A percentile compares a stretch with the other conserved stretches of the same genome.
Conservation (phyloP, 2,329 filamentous ascomycete species). For the Paramyrothecium sp. region DNA sequence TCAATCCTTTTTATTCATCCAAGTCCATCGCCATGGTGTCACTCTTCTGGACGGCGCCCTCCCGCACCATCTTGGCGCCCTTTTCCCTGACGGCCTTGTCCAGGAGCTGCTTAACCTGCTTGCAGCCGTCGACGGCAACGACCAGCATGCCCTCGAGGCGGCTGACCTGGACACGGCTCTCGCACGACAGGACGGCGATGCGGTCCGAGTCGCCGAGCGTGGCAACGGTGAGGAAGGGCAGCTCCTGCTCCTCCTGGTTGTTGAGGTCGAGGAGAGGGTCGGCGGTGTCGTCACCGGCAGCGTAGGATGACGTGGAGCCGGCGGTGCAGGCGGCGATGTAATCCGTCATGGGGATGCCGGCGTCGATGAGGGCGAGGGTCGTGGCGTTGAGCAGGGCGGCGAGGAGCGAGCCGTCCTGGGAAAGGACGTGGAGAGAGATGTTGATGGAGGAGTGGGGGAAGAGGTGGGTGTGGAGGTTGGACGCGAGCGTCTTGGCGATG, state of each 20-base stretch:
- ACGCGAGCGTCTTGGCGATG: conserved; percentile 73
- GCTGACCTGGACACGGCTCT: conserved; percentile 80
- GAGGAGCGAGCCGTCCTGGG: conserved; percentile 85
- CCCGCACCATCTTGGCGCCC: conserved; percentile 62
- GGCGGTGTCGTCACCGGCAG: conserved; percentile 63
- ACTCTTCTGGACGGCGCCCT: conserved; percentile 49
- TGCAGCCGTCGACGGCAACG: conserved; percentile 88
- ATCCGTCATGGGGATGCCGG: conserved; percentile 91
- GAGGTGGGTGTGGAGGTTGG: conserved; percentile 78
- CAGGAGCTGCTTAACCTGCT: conserved; percentile 76
- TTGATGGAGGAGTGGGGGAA: conserved; percentile 86
- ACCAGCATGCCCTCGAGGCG: conserved; percentile 90
- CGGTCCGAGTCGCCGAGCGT: conserved; percentile 73
- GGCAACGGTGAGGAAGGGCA: conserved; percentile 84
- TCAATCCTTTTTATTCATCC: conserved; percentile 28
- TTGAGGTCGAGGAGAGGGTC: conserved; percentile 83
- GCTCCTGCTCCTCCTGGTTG: conserved; percentile 76
- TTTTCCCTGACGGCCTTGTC: conserved; percentile 76
- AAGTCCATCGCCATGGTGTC: conserved; percentile 50
- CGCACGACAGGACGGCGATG: conserved; percentile 78
- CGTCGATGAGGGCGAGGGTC: conserved; percentile 89
- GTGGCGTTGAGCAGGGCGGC: conserved; percentile 88
- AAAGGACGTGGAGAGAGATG: conserved; percentile 82
- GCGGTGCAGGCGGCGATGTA: conserved; percentile 88
- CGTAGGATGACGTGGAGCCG: conserved; percentile 70